A percentile compares a stretch with the other conserved stretches of the same genome.
phyloP scores from a whole-genome alignment of 495 filamentous ascomycete genomes.

The Penicillium diatomitis region DNA sequence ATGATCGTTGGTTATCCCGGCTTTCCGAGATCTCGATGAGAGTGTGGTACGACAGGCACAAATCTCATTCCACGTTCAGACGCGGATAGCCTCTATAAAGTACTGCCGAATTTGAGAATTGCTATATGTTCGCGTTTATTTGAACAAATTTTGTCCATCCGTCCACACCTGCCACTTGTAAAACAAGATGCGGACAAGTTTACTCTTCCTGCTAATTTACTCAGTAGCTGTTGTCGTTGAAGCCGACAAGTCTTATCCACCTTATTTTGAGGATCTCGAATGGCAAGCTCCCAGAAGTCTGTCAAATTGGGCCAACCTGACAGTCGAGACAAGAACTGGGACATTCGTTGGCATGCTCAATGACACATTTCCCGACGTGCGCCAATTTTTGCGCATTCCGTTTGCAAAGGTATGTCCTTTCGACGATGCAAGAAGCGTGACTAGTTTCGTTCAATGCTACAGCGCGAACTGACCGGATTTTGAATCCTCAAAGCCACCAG shows the following conservation, averaged over 20 bases:
- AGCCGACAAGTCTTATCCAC: not conserved
- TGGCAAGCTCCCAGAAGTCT: not conserved
- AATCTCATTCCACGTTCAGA: too few species aligned
- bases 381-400: not conserved
- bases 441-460: too few species aligned
- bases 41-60: too few species aligned
- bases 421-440: too few species aligned
- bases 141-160: too few species aligned
- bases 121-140: too few species aligned
- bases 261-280: not conserved
- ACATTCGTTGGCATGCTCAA: conserved; percentile 1
- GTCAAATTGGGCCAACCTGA: conserved; percentile 1
- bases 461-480: too few species aligned
- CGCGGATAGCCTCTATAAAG: too few species aligned
- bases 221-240: not conserved
- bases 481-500: not conserved
- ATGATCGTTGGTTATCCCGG: too few species aligned
- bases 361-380: not conserved
- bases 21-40: too few species aligned
- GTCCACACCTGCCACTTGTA: too few species aligned
- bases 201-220: not conserved
- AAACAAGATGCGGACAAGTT: not conserved
- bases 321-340: not conserved
- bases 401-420: not conserved
- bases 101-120: too few species aligned